A percentile compares a stretch with the other conserved stretches of the same genome.
Evolutionary conservation across 495 filamentous ascomycete genomes (phyloP).

Genomic region (Lophiostoma macrostomum): DNA sequence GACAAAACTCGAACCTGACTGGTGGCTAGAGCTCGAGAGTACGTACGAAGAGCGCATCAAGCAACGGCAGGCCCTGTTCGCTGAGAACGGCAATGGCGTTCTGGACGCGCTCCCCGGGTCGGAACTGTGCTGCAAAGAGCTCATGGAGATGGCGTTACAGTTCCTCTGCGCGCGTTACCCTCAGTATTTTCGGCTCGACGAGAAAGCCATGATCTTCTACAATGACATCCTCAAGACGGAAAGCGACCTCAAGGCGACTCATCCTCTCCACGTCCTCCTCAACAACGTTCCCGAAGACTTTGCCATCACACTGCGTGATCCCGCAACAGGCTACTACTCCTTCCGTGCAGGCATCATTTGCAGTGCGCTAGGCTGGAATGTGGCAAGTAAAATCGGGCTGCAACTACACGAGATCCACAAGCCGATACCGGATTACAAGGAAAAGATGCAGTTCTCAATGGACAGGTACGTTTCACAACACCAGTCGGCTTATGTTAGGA

Average conservation of each 20-base stretch:
- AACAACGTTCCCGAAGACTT: slow-evolving; percentile 90
- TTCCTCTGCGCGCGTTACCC: slow-evolving; percentile 80
- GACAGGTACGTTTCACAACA: slow-evolving; percentile 55
- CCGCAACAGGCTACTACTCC: slow-evolving; percentile 67
- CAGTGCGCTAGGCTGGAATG: slow-evolving; percentile 77
- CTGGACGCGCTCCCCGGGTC: slow-evolving; percentile 72
- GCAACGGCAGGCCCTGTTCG: slow-evolving; percentile 68
- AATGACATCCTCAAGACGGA: slow-evolving; percentile 69
- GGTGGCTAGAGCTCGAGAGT: slow-evolving; percentile 87
- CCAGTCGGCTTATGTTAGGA: too few relatives aligned
- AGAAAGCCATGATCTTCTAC: slow-evolving; percentile 59
- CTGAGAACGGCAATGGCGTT: slow-evolving; percentile 59
- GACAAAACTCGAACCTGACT: slow-evolving; percentile 76
- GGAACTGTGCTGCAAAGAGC: slow-evolving; percentile 78
- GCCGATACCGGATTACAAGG: slow-evolving; percentile 81
- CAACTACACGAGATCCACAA: slow-evolving; percentile 71
- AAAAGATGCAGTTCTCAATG: slow-evolving; percentile 89
- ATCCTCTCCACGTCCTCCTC: slow-evolving; percentile 69
- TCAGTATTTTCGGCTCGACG: slow-evolving; percentile 65
- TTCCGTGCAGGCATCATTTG: slow-evolving; percentile 79
- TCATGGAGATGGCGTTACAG: slow-evolving; percentile 86
- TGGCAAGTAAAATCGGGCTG: slow-evolving; percentile 70
- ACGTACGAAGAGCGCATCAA: slow-evolving; percentile 67
- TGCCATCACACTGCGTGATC: slow-evolving; percentile 71
- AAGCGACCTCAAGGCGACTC: slow-evolving; percentile 59